Percentiles rank a stretch among this genome's conserved stretches.
phyloP scores from a whole-genome alignment of 83 land plant species.

The Diphasiastrum complanatum region DNA sequence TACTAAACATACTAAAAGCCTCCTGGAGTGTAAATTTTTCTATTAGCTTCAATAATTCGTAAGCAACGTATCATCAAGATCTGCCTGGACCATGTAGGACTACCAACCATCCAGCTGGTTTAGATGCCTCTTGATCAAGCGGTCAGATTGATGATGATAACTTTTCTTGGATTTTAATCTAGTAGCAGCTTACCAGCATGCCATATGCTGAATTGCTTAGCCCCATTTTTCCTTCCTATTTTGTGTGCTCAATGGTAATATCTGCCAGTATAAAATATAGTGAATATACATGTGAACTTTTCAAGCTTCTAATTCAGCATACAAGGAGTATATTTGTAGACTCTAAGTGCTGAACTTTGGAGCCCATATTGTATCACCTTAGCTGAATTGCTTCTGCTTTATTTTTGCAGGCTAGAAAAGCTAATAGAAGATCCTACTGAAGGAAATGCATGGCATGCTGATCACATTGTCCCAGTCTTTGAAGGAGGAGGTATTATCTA shows the following conservation, averaged over 20 bases:
- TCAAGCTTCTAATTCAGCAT: background rate
- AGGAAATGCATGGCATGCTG: constrained; percentile 99
- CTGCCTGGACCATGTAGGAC: too few species aligned
- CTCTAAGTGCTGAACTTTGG: background rate
- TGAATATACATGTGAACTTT: background rate
- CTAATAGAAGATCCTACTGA: constrained; percentile 68
- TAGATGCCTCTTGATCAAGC: too few species aligned
- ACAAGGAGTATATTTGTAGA: background rate
- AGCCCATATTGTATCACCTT: background rate
- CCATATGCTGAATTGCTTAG: too few species aligned
- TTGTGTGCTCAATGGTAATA: too few species aligned
- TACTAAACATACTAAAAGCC: too few species aligned
- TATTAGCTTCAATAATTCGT: background rate
- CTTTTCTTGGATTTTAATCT: too few species aligned
- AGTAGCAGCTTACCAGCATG: too few species aligned
- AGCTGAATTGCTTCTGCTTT: background rate
- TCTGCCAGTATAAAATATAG: too few species aligned
- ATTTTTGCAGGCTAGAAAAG: constrained; percentile 54
- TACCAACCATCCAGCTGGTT: too few species aligned
- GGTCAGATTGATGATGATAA: too few species aligned
- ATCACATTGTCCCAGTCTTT: constrained; percentile 88
- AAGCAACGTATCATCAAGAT: too few species aligned
- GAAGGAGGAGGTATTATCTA: constrained; percentile 71
- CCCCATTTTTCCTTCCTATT: too few species aligned
- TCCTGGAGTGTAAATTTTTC: constrained; percentile 5